Conservation (phyloP, 495 filamentous ascomycete genomes). For the Thozetella sp. region DNA sequence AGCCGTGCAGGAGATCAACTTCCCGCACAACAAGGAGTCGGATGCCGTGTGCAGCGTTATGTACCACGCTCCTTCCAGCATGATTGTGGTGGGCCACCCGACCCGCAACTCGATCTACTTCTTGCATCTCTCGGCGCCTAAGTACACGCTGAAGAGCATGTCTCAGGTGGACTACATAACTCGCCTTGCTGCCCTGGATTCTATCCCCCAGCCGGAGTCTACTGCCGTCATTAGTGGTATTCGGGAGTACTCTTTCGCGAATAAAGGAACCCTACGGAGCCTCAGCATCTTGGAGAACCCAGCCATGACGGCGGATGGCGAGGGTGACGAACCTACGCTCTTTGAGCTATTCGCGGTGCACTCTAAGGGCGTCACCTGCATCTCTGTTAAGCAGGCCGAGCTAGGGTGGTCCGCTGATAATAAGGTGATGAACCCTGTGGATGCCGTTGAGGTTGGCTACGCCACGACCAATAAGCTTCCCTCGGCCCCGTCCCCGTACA, state of each 20-base stretch:
- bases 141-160: constrained; percentile 78
- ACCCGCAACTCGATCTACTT: constrained; percentile 98
- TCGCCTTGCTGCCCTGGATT: constrained; percentile 71
- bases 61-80: constrained; percentile 86
- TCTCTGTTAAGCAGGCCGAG: constrained; percentile 83
- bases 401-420: constrained; percentile 87
- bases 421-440: constrained; percentile 74
- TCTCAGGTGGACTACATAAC: constrained; percentile 86
- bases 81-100: constrained; percentile 93
- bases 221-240: constrained; percentile 96
- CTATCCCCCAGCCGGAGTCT: constrained; percentile 80
- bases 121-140: constrained; percentile 89
- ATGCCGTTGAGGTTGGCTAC: constrained; percentile 69
- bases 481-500: not conserved
- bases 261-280: constrained; percentile 87
- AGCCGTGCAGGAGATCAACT: constrained; percentile 93
- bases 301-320: constrained; percentile 38
- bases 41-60: constrained; percentile 96
- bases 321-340: constrained; percentile 59
- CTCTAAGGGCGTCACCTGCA: constrained; percentile 87
- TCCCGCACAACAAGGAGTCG: constrained; percentile 94
- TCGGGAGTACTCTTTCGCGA: constrained; percentile 87
- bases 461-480: constrained; percentile 46
- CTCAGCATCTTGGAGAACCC: constrained; percentile 78
- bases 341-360: constrained; percentile 98